A percentile compares a stretch with the other conserved stretches of the same genome.
Evolutionary conservation across 2,329 filamentous ascomycete genomes (phyloP).

Genomic region (Bipolaris gigantea): DNA sequence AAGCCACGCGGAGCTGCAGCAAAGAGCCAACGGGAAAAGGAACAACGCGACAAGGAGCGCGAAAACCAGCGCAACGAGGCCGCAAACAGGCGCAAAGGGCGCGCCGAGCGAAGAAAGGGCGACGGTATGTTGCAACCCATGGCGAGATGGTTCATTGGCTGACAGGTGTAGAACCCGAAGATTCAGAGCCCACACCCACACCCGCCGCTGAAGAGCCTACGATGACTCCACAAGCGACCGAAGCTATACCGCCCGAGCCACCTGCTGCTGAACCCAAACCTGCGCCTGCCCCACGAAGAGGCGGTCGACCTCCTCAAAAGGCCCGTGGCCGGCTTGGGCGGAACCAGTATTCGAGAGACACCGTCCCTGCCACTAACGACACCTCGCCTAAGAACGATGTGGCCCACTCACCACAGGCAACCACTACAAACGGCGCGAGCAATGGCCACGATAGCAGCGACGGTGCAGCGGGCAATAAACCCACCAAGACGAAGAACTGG

Average conservation of each 20-base stretch:
- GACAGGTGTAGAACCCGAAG: conserved; percentile 35
- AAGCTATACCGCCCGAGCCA: conserved; percentile 33
- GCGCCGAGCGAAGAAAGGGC: conserved; percentile 75
- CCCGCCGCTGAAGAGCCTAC: conserved; percentile 34
- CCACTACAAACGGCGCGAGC: conserved; percentile 35
- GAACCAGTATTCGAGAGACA: conserved; percentile 45
- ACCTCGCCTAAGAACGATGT: conserved; percentile 37
- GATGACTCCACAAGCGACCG: conserved; percentile 24
- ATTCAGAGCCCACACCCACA: conserved; percentile 26
- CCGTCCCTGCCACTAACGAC: conserved; percentile 38
- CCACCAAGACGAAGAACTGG: conserved; percentile 62
- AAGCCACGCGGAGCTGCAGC: conserved; percentile 52
- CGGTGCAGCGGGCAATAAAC: conserved; percentile 58
- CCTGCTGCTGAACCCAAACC: conserved; percentile 30
- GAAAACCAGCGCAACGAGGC: conserved; percentile 75
- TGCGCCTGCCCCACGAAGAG: conserved; percentile 35
- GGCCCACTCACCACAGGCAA: conserved; percentile 38
- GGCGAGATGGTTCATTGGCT: conserved; percentile 23
- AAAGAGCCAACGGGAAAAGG: conserved; percentile 60
- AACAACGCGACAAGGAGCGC: conserved; percentile 66
- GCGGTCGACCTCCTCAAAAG: conserved; percentile 41
- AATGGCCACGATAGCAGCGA: conserved; percentile 56
- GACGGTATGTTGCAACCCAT: conserved; percentile 63
- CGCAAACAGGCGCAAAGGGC: conserved; percentile 76
- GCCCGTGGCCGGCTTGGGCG: conserved; percentile 41